A percentile compares a stretch with the other conserved stretches of the same genome.
phyloP scores from a whole-genome alignment of 2,329 filamentous ascomycete species.

The Didymella glomerata region DNA sequence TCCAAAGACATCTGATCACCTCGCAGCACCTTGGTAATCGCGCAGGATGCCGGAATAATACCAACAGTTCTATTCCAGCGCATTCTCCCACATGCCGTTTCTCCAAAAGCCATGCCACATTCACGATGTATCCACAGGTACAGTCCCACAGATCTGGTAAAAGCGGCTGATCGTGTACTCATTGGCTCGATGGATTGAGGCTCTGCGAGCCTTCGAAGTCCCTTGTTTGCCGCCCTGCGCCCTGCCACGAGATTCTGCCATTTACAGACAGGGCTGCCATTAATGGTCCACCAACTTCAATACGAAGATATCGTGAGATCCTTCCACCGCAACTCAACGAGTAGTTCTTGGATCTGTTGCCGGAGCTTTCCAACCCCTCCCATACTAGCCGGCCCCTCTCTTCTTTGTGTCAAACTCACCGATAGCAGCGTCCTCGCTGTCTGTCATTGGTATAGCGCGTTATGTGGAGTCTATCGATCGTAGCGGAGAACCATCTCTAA shows the following conservation, averaged over 20 bases:
- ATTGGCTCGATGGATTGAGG: conserved; percentile 14
- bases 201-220: conserved; percentile 15
- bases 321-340: background rate
- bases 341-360: background rate
- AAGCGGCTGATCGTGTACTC: conserved; percentile 5
- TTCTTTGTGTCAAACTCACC: background rate
- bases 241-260: conserved; percentile 1
- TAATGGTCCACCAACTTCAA: background rate
- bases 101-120: conserved; percentile 5
- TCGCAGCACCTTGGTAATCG: background rate
- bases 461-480: conserved; percentile 1
- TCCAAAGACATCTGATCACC: background rate
- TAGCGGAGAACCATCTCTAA: conserved; percentile 2
- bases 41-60: conserved; percentile 4
- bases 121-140: conserved; percentile 5
- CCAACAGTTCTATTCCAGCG: background rate
- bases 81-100: background rate
- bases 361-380: background rate
- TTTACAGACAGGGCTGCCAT: conserved; percentile 1
- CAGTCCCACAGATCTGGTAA: conserved; percentile 12
- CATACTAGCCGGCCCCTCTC: background rate
- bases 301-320: background rate
- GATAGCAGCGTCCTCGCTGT: background rate
- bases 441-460: conserved; percentile 8
- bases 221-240: background rate